Conservation (phyloP, 495 filamentous ascomycete species). For the Stereocaulon alpinum region DNA sequence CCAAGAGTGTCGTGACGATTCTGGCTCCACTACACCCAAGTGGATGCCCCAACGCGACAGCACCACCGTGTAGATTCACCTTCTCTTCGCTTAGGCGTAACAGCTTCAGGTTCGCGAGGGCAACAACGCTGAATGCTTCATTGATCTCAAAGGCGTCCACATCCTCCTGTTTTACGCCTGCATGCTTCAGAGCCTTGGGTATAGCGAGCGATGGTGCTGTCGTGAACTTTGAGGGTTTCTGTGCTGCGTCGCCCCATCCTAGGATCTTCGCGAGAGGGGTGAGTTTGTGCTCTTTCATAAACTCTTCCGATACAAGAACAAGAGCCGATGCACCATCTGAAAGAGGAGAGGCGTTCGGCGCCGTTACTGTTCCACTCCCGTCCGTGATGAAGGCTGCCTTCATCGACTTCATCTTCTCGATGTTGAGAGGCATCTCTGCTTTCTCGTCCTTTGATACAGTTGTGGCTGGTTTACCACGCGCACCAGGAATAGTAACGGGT, state of each 20-base stretch:
- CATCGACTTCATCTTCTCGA: constrained; percentile 75
- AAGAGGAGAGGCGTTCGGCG: constrained; percentile 93
- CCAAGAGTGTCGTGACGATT: constrained; percentile 81
- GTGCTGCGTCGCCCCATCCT: constrained; percentile 90
- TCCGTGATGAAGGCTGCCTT: constrained; percentile 76
- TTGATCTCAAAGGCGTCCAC: constrained; percentile 98
- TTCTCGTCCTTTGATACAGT: constrained; percentile 83
- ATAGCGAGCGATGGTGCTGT: constrained; percentile 91
- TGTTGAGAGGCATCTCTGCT: constrained; percentile 80
- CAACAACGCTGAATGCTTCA: constrained; percentile 95
- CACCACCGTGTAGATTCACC: constrained; percentile 92
- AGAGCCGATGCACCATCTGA: constrained; percentile 89
- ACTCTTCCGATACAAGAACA: constrained; percentile 81
- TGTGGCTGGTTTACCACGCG: constrained; percentile 78
- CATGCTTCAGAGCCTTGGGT: constrained; percentile 91
- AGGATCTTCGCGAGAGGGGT: constrained; percentile 91
- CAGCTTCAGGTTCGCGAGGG: constrained; percentile 88
- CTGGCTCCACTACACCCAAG: constrained; percentile 88
- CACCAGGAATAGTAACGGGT: constrained; percentile 77
- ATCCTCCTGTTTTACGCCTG: constrained; percentile 58
- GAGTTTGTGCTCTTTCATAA: constrained; percentile 75
- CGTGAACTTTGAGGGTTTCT: constrained; percentile 87
- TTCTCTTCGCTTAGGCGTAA: constrained; percentile 68
- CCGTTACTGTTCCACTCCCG: constrained; percentile 75
- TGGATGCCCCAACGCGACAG: constrained; percentile 92